Percentiles rank a stretch among this genome's conserved stretches.
These are phyloP conservation scores for Pisolithus tinctorius DNA, from an alignment of 768 basidiomycete species.

Conservation along the genomic window DNA sequence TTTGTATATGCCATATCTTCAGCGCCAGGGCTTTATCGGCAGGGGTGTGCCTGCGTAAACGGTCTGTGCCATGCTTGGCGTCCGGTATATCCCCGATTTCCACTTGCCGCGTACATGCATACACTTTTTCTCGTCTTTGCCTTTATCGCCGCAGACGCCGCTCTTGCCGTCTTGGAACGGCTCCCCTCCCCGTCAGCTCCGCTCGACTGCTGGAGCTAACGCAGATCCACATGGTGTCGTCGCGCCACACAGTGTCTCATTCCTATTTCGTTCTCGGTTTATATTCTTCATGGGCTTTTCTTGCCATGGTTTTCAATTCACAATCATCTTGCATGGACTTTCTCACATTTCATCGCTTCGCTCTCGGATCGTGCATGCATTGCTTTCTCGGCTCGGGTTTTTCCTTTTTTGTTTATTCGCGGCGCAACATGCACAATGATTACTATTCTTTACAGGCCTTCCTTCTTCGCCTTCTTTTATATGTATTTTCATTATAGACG, in stretches of 20 bases:
- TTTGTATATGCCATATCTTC: too few species aligned
- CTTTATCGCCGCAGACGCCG: slow-evolving; percentile 10
- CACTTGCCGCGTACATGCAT: neutral
- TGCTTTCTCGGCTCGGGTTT: neutral
- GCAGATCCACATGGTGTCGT: too few species aligned
- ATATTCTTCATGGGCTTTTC: slow-evolving; percentile 2
- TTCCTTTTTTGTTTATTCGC: neutral
- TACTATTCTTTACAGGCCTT: neutral
- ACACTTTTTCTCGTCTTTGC: neutral
- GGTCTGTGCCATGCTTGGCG: too few species aligned
- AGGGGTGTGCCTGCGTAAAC: too few species aligned
- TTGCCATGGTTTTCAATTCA: neutral
- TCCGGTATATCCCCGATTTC: neutral
- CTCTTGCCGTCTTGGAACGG: neutral
- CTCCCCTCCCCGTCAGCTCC: neutral
- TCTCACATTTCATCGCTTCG: neutral
- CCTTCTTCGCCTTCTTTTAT: neutral
- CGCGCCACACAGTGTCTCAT: too few species aligned
- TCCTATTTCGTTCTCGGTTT: slow-evolving; percentile 5
- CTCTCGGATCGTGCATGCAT: neutral
- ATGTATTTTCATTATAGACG: too few species aligned
- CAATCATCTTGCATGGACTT: neutral
- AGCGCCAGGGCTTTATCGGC: too few species aligned
- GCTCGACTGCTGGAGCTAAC: neutral
- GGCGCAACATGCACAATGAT: neutral